Evolutionary conservation across 192 early-diverging fungal species (phyloP), one percentile per base, ranked within the genome.

Genomic region (Entrophospora sp.): DNA sequence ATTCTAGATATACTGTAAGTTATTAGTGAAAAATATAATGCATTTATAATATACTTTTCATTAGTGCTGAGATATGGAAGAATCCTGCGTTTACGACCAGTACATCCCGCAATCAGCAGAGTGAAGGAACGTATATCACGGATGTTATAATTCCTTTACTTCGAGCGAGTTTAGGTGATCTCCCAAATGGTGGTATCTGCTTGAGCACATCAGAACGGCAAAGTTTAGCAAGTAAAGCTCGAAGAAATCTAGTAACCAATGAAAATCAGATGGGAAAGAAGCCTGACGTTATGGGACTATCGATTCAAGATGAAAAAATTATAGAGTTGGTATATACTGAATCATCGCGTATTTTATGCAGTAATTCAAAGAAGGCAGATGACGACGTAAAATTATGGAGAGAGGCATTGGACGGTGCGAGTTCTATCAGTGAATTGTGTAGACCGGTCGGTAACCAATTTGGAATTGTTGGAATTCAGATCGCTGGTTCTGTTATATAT

Each of bases 101-200:
- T 16, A 27, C 13, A 53, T 31, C 30, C 4, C 51, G 5, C 27
- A 32, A 25, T 27, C 6, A 27, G 13, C 51, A 53, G 14, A 53
- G 51, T 53, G 51, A 53, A 27, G 51, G 51, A 53, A 53, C 24
- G 3, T 53, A 53, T 53, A 53, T 53, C 18, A n/a, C 51, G 27
- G 51, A 53, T 53, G 27, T 53, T 32, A 53, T 53, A 31, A 32
- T 53, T 8, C 51, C 51, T 27, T 53, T 53, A 16, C 51, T 53
- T 53, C 51, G 30, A 12, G 6, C 51, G 3, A 53, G 24, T 27
- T 53, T 53, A 16, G 25, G 30, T 6, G 24, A 53, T 27, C 51
- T 53, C 6, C 51, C 18, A 4, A 53, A 53, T 53, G 51, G 46
- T 5, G 24, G n/a, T 18, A 48, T 48, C 24, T 48, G 46, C n/a